Evolutionary conservation across 768 basidiomycete species (phyloP), one percentile per base, ranked within the genome.

Genomic region (Kwoniella newhampshirensis): DNA sequence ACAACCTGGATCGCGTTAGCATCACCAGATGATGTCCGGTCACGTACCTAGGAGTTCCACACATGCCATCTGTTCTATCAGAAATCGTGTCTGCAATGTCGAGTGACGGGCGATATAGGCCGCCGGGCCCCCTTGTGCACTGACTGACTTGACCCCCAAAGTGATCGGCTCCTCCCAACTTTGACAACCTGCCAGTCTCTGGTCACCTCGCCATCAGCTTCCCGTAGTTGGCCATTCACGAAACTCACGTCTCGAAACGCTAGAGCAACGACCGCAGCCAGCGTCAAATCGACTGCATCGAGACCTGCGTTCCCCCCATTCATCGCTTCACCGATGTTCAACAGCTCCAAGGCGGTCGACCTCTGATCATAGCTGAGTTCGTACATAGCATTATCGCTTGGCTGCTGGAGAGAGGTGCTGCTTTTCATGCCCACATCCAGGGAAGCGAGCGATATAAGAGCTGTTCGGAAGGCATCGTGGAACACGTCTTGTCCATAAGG

Each of bases 401-500:
- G 36, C 17, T 39, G 40, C 2, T 9, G 32, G 15, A 26, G 20
- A 13, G 32, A 20, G 11, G 13, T 1, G 32, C 45, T 13, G 30
- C 63, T 54, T 26, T 55, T 62, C 51, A 60, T 53, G 1, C 63
- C 64, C 20, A 68, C 50, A 27, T 68, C 67, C 23, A 60, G 57
- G 2, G 60, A 51, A 2, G 67, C 54, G 35, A 70, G 58, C 8
- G 53, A 55, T 1, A 63, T 45, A 32, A 62, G 54, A 20, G 52
- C 61, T 0, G 40, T 43, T 9, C 69, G 63, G 32, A 63, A 56
- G 15, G 62, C 59, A 46, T 70, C 66, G 44, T 58, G 60, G 0
- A 44, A 20, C 79, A 83, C 51, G 81, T 83, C 40, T 81, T 84
- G 58, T 77, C 77, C 48, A 75, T 81, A 54, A 1, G 67, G 55